Conservation (phyloP, 345 rosid genomes). For the Rhodamnia argentea region DNA sequence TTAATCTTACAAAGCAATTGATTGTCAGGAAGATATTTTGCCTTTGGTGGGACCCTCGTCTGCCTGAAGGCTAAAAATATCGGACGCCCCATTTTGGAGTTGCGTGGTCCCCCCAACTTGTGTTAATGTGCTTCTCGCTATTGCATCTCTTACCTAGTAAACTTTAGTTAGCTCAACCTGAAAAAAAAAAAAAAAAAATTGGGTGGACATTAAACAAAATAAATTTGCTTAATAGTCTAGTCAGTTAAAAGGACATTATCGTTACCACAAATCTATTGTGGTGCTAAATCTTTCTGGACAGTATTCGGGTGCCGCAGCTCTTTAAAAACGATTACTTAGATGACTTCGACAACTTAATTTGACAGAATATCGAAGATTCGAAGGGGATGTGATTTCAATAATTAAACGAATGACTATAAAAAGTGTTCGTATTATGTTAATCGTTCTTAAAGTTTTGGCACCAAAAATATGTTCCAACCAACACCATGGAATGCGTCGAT, state of each 20-base stretch:
- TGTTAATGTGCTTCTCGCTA: too few species aligned
- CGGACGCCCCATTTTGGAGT: not conserved
- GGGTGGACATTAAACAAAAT: not conserved
- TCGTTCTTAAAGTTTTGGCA: too few species aligned
- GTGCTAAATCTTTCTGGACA: accelerated
- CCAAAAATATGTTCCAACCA: not conserved
- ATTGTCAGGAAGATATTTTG: not conserved
- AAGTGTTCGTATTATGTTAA: too few species aligned
- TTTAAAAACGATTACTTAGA: not conserved
- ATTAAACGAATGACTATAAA: too few species aligned
- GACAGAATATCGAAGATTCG: accelerated
- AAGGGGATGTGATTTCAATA: too few species aligned
- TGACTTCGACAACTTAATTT: not conserved
- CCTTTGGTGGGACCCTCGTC: not conserved
- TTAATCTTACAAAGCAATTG: too few species aligned
- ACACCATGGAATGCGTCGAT: not conserved
- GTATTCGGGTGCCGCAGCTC: not conserved
- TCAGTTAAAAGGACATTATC: not conserved
- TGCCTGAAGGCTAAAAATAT: not conserved
- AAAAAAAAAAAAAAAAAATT: too few species aligned
- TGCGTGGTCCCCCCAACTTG: not conserved
- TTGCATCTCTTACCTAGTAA: not conserved
- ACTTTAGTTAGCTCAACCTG: not conserved
- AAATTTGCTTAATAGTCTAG: too few species aligned
- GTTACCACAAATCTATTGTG: not conserved